Percentiles rank a stretch among this genome's conserved stretches.
Conservation (phyloP, 345 rosid genomes). For the Hibiscus tridactylites region DNA sequence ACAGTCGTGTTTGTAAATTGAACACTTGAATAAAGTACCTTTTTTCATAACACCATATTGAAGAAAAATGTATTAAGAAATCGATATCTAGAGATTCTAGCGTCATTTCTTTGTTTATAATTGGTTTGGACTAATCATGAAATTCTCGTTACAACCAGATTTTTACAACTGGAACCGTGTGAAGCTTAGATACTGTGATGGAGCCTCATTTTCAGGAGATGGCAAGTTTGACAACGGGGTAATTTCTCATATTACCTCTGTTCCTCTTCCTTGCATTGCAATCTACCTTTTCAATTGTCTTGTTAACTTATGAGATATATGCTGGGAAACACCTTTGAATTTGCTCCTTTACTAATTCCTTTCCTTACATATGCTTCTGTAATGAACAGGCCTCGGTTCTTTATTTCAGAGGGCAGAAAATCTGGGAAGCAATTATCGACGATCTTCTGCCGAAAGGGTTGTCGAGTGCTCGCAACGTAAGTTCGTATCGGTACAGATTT, state of each 20-base stretch:
- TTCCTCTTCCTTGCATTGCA: no score
- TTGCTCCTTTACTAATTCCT: conserved; percentile 10
- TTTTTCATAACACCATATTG: no score
- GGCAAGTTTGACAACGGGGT: conserved; percentile 59
- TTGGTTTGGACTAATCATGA: no score
- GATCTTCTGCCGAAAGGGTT: conserved; percentile 87
- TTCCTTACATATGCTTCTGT: conserved; percentile 8
- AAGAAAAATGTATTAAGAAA: no score
- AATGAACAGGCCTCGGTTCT: conserved; percentile 63
- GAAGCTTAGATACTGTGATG: conserved; percentile 89
- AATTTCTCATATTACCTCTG: conserved; percentile 4
- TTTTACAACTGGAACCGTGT: conserved; percentile 98
- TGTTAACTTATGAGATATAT: no score
- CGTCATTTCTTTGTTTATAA: no score
- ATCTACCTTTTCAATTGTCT: no score
- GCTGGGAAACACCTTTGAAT: neutral
- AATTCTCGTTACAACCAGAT: conserved; percentile 31
- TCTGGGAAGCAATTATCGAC: conserved; percentile 75
- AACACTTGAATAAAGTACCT: no score
- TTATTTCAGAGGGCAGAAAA: conserved; percentile 86
- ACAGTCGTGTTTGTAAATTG: no score
- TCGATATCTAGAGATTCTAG: no score
- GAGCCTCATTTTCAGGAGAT: conserved; percentile 92
- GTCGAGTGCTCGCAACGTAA: conserved; percentile 58
- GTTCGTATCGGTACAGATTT: neutral